A percentile compares a stretch with the other conserved stretches of the same genome.
phyloP scores from a whole-genome alignment of 192 early-diverging fungal species.

The Allomyces macrogynus region DNA sequence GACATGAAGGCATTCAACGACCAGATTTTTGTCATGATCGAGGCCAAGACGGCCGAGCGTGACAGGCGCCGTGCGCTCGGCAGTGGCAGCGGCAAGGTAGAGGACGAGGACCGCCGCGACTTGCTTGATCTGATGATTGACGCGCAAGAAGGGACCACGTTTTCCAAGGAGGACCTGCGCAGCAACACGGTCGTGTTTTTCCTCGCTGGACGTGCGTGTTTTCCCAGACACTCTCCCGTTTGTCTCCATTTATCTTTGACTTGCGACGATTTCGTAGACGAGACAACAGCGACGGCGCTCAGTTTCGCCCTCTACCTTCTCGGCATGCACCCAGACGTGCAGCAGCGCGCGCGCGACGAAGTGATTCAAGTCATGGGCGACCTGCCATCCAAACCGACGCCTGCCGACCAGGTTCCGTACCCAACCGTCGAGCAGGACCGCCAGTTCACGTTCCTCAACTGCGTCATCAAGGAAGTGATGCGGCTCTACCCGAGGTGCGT shows the following conservation, averaged over 20 bases:
- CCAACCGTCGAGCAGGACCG: neutral
- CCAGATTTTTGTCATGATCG: slow-evolving; percentile 22
- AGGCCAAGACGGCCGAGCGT: slow-evolving; percentile 9
- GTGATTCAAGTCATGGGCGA: neutral
- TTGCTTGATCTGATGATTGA: slow-evolving; percentile 13
- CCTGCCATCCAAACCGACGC: neutral
- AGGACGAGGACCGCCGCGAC: neutral
- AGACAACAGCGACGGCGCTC: slow-evolving; percentile 34
- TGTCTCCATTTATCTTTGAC: too few species aligned
- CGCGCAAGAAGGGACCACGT: neutral
- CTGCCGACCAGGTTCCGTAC: neutral
- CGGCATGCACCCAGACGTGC: slow-evolving; percentile 18
- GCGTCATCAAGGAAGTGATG: neutral
- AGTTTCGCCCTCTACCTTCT: slow-evolving; percentile 22
- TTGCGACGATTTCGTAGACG: slow-evolving; percentile 7
- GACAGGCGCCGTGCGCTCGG: slow-evolving; percentile 1
- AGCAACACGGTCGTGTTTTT: slow-evolving; percentile 30
- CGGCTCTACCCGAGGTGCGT: slow-evolving; percentile 3
- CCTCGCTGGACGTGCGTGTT: slow-evolving; percentile 13
- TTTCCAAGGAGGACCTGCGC: slow-evolving; percentile 8
- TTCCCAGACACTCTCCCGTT: neutral
- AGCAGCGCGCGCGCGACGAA: neutral
- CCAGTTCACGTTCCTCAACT: neutral
- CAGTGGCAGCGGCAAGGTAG: neutral
- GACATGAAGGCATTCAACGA: too few species aligned